Evolutionary conservation across 1,284 basidiomycete species (phyloP).

Genomic region (Mycosarcoma maydis): DNA sequence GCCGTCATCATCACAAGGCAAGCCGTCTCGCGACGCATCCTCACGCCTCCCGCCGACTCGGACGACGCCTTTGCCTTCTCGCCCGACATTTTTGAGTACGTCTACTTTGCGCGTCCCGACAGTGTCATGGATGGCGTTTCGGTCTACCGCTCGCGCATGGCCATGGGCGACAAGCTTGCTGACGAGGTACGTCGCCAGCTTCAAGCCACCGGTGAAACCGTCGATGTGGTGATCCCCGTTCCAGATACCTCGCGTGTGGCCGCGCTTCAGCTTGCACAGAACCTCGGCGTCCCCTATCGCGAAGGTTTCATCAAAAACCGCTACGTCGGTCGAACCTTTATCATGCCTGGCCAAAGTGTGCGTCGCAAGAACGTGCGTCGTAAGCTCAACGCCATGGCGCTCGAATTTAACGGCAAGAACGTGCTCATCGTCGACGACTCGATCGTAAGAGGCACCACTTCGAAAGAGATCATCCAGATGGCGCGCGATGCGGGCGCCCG

Average conservation of each 20-base stretch:
- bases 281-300: conserved; percentile 87
- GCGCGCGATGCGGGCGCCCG: conserved; percentile 99
- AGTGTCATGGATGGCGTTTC: conserved; percentile 96
- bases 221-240: conserved; percentile 90
- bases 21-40: conserved; percentile 57
- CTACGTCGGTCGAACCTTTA: conserved; percentile 97
- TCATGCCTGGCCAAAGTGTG: conserved; percentile 91
- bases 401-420: conserved; percentile 91
- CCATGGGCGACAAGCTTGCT: conserved; percentile 97
- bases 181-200: conserved; percentile 84
- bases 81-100: conserved; percentile 99
- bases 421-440: conserved; percentile 98
- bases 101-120: conserved; percentile 98
- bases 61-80: conserved; percentile 52
- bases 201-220: conserved; percentile 70
- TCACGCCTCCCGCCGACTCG: conserved; percentile 47
- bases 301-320: conserved; percentile 99
- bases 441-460: conserved; percentile 97
- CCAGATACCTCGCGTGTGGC: conserved; percentile 97
- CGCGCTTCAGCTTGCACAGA: conserved; percentile 93
- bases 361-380: conserved; percentile 93
- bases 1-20: conserved; percentile 87
- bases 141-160: conserved; percentile 97
- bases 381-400: conserved; percentile 99
- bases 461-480: conserved; percentile 99